phyloP scores from a whole-genome alignment of 2,329 filamentous ascomycete species.

The Aspergillus neoniger region DNA sequence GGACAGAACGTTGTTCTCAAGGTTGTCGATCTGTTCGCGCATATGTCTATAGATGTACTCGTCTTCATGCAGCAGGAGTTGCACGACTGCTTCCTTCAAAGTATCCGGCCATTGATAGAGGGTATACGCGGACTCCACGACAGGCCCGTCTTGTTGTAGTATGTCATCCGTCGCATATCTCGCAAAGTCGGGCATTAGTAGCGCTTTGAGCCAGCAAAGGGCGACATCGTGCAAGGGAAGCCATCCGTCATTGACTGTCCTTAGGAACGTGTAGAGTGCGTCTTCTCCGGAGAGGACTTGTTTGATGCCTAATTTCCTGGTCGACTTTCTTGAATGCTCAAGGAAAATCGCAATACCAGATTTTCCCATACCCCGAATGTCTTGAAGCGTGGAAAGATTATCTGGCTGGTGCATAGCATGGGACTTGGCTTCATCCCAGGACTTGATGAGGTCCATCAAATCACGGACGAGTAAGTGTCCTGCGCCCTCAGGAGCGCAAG shows the following conservation, averaged over 20 bases:
- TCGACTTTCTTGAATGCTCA: constrained; percentile 55
- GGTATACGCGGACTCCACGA: constrained; percentile 52
- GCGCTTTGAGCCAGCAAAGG: constrained; percentile 55
- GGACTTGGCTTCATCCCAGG: constrained; percentile 50
- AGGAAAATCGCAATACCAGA: constrained; percentile 58
- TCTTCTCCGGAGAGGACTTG: constrained; percentile 43
- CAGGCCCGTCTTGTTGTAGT: constrained; percentile 17
- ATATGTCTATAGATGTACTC: constrained; percentile 53
- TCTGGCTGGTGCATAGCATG: constrained; percentile 51
- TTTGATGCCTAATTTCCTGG: constrained; percentile 42
- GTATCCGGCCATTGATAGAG: constrained; percentile 56
- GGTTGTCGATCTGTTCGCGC: constrained; percentile 32
- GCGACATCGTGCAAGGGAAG: constrained; percentile 54
- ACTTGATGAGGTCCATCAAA: constrained; percentile 45
- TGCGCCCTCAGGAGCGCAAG: constrained; percentile 20
- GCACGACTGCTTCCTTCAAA: constrained; percentile 57
- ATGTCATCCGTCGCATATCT: constrained; percentile 11
- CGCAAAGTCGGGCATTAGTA: constrained; percentile 49
- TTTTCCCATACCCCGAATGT: constrained; percentile 49
- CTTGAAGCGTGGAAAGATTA: constrained; percentile 50
- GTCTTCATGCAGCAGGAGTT: constrained; percentile 57
- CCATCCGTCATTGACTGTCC: constrained; percentile 50
- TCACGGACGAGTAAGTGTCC: constrained; percentile 43
- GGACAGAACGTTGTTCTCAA: constrained; percentile 33
- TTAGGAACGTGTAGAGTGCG: constrained; percentile 44